Conservation (phyloP, 1,284 basidiomycete species). For the Laetiporus sulphureus region DNA sequence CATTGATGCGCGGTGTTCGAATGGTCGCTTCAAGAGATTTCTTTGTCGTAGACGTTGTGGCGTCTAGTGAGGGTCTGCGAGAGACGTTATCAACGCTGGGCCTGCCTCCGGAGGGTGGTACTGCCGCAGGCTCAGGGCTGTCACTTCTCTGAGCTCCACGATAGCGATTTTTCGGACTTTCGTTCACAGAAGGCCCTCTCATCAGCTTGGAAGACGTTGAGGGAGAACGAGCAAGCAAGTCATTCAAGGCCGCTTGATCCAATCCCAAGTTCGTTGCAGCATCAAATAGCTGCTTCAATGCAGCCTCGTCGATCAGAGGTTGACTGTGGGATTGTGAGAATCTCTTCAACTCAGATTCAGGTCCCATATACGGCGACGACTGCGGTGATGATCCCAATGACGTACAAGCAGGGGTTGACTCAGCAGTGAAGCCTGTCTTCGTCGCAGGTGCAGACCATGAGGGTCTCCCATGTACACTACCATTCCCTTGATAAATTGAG, state of each 20-base stretch:
- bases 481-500: conserved; percentile 10
- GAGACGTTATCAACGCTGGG: conserved; percentile 28
- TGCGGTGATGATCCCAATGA: no score
- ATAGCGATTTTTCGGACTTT: conserved; percentile 22
- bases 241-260: conserved; percentile 62
- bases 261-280: conserved; percentile 70
- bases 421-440: conserved; percentile 13
- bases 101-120: conserved; percentile 26
- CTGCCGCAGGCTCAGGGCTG: conserved; percentile 21
- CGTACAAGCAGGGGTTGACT: no score
- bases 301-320: conserved; percentile 34
- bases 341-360: no score
- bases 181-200: conserved; percentile 35
- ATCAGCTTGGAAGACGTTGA: conserved; percentile 52
- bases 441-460: conserved; percentile 21
- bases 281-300: conserved; percentile 65
- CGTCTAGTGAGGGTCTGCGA: conserved; percentile 25
- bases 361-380: no score
- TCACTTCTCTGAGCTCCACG: conserved; percentile 14
- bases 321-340: no score
- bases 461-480: no score
- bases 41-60: conserved; percentile 30
- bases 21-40: conserved; percentile 26
- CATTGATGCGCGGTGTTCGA: conserved; percentile 34
- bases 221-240: conserved; percentile 60